These are phyloP conservation scores for Russula ochroleuca DNA, from an alignment of 768 basidiomycete species.

Conservation along the genomic window DNA sequence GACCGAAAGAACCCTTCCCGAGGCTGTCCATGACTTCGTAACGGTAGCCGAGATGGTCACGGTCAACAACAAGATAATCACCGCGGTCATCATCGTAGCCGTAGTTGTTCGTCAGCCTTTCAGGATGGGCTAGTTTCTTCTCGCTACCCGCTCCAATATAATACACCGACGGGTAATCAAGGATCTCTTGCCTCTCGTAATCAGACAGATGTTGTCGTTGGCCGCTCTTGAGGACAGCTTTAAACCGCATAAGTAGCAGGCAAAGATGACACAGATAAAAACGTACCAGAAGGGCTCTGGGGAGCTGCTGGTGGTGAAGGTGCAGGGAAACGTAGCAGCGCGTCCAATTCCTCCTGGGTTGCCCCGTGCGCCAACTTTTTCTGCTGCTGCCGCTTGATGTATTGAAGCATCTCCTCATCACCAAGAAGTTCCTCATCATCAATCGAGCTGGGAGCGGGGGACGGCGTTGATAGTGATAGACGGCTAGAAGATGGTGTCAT, in stretches of 20 bases:
- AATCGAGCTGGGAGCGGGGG: constrained; percentile 68
- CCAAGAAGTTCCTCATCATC: constrained; percentile 86
- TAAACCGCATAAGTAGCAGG: neutral
- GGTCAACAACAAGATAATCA: constrained; percentile 86
- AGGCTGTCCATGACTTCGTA: constrained; percentile 91
- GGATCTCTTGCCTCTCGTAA: constrained; percentile 87
- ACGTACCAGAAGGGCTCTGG: constrained; percentile 66
- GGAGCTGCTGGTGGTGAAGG: constrained; percentile 68
- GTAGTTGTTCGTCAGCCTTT: constrained; percentile 77
- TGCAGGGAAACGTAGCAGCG: constrained; percentile 88
- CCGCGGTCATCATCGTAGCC: constrained; percentile 98
- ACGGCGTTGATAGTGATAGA: constrained; percentile 77
- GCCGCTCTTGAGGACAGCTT: constrained; percentile 62
- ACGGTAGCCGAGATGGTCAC: constrained; percentile 95
- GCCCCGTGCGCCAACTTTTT: constrained; percentile 82
- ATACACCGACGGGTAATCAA: constrained; percentile 82
- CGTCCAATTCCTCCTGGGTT: constrained; percentile 82
- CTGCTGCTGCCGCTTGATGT: constrained; percentile 84
- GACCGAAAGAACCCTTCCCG: constrained; percentile 98
- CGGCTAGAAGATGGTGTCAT: constrained; percentile 65
- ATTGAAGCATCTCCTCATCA: constrained; percentile 96
- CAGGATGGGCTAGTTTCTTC: constrained; percentile 76
- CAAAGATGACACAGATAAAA: neutral
- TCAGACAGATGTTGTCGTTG: constrained; percentile 73
- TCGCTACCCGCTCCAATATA: constrained; percentile 73